Percentiles rank a stretch among this genome's conserved stretches.
Conservation (phyloP, 352 stramenopile species). For the Achlya hypogyna region DNA sequence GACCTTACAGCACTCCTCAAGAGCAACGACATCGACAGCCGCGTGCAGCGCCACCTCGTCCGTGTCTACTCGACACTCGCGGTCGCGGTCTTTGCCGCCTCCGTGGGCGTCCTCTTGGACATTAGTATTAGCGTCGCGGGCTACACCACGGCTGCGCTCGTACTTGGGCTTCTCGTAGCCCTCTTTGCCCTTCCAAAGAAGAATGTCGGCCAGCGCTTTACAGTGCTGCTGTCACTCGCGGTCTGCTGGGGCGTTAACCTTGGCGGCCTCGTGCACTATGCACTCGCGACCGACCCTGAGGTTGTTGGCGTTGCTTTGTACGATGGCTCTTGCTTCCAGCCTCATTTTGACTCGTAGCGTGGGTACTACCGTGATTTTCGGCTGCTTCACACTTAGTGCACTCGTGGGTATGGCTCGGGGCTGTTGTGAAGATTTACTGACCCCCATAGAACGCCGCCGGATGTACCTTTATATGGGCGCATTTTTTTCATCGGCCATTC, state of each 20-base stretch:
- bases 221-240: slow-evolving; percentile 56
- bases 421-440: neutral
- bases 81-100: slow-evolving; percentile 42
- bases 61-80: slow-evolving; percentile 64
- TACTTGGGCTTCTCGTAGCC: slow-evolving; percentile 46
- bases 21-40: slow-evolving; percentile 51
- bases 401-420: neutral
- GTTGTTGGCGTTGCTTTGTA: slow-evolving; percentile 76
- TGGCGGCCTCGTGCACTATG: slow-evolving; percentile 60
- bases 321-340: neutral
- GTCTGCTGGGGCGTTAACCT: slow-evolving; percentile 60
- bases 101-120: slow-evolving; percentile 37
- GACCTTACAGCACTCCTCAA: slow-evolving; percentile 55
- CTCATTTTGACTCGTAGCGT: slow-evolving; percentile 26
- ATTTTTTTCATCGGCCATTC: slow-evolving; percentile 60
- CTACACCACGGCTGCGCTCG: slow-evolving; percentile 20
- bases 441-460: slow-evolving; percentile 43
- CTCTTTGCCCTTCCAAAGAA: slow-evolving; percentile 44
- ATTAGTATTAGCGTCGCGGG: slow-evolving; percentile 27
- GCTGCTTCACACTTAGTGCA: slow-evolving; percentile 75
- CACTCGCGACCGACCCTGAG: slow-evolving; percentile 56
- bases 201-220: slow-evolving; percentile 48
- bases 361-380: slow-evolving; percentile 72
- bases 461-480: slow-evolving; percentile 79
- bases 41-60: slow-evolving; percentile 57